Conservation (phyloP, 768 basidiomycete genomes). For the Agaricus blazei region DNA sequence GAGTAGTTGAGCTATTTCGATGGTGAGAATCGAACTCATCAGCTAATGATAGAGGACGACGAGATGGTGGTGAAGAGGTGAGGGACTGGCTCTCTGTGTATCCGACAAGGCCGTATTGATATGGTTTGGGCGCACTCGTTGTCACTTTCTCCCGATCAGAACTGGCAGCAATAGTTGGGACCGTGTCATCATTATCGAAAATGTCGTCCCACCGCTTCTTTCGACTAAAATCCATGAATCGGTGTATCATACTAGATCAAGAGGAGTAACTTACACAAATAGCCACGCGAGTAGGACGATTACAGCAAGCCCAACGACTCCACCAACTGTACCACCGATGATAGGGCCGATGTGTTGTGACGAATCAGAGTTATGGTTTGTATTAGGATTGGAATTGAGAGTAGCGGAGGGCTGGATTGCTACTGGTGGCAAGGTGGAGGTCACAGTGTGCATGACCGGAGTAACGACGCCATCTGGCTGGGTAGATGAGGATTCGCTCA, state of each 20-base stretch:
- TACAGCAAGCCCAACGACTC: constrained; percentile 36
- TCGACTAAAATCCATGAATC: constrained; percentile 26
- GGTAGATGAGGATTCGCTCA: constrained; percentile 10
- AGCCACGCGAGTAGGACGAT: constrained; percentile 39
- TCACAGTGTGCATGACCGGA: constrained; percentile 27
- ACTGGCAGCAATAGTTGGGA: constrained; percentile 16
- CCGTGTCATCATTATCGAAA: constrained; percentile 40
- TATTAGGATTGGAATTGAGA: constrained; percentile 5
- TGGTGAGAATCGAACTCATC: constrained; percentile 3
- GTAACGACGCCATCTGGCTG: constrained; percentile 32
- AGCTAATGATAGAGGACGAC: constrained; percentile 23
- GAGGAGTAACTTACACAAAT: constrained; percentile 34
- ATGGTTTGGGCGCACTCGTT: constrained; percentile 44
- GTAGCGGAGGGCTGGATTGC: constrained; percentile 3
- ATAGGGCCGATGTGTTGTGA: constrained; percentile 37
- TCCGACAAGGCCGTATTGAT: constrained; percentile 61
- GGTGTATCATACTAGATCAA: background rate
- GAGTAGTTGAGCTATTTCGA: constrained; percentile 1
- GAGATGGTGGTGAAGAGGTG: constrained; percentile 27
- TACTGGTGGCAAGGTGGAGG: constrained; percentile 25
- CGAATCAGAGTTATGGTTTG: constrained; percentile 11
- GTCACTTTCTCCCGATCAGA: constrained; percentile 15
- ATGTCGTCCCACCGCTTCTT: constrained; percentile 47
- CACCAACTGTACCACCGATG: constrained; percentile 50
- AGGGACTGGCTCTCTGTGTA: constrained; percentile 27